These are phyloP conservation scores for Shiraia sp. DNA, from an alignment of 2,329 filamentous ascomycete species.

Conservation along the genomic window DNA sequence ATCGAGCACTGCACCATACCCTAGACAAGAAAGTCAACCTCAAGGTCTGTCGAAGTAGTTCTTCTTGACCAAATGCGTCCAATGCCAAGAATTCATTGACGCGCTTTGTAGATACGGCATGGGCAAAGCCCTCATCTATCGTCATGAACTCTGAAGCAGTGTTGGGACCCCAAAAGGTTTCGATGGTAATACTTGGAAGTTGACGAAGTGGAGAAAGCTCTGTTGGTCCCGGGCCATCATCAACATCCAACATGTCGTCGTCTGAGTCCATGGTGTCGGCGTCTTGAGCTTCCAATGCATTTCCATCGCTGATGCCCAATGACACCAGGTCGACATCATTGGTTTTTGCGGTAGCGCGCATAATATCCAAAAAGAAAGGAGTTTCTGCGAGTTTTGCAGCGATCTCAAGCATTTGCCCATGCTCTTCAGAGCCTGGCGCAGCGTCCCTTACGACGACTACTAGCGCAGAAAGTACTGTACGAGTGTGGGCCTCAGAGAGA, in stretches of 20 bases:
- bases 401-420: constrained; percentile 37
- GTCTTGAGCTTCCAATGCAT: constrained; percentile 18
- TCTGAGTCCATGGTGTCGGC: constrained; percentile 44
- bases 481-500: constrained; percentile 65
- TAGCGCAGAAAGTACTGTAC: constrained; percentile 68
- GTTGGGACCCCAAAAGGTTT: constrained; percentile 30
- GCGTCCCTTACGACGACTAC: constrained; percentile 55
- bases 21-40: constrained; percentile 77
- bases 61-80: constrained; percentile 8
- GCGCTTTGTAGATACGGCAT: constrained; percentile 27
- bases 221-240: constrained; percentile 46
- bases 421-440: constrained; percentile 30
- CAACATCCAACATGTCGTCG: constrained; percentile 53
- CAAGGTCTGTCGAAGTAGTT: constrained; percentile 64
- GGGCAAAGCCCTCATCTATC: constrained; percentile 31
- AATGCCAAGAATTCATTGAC: constrained; percentile 55
- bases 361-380: constrained; percentile 54
- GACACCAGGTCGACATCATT: constrained; percentile 73
- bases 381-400: constrained; percentile 38
- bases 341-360: constrained; percentile 68
- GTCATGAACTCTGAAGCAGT: constrained; percentile 33
- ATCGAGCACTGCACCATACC: constrained; percentile 73
- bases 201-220: constrained; percentile 14
- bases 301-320: constrained; percentile 46
- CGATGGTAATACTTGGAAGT: constrained; percentile 29